A percentile compares a stretch with the other conserved stretches of the same genome.
Conservation (phyloP, 1,284 basidiomycete genomes). For the Kwoniella shivajii region DNA sequence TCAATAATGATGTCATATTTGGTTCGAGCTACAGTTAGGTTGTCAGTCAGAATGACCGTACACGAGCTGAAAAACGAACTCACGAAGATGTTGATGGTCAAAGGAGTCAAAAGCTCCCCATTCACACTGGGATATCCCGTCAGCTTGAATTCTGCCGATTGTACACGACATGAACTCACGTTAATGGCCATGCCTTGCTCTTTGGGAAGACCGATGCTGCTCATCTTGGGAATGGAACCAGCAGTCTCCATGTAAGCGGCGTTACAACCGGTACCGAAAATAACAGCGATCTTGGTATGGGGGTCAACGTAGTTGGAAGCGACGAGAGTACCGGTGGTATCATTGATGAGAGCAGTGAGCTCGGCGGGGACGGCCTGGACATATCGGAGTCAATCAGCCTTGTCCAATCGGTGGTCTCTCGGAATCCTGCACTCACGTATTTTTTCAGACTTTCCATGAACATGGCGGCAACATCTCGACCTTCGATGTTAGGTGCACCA, state of each 20-base stretch:
- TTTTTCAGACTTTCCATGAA: constrained; percentile 78
- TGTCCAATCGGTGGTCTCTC: neutral
- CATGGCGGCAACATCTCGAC: constrained; percentile 88
- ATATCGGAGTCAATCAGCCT: too few species aligned
- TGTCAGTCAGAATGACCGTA: constrained; percentile 10
- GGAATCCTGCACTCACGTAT: constrained; percentile 54
- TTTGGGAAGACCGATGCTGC: constrained; percentile 65
- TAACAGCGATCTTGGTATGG: constrained; percentile 86
- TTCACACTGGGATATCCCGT: constrained; percentile 47
- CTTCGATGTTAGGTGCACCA: constrained; percentile 88
- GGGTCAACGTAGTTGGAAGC: constrained; percentile 96
- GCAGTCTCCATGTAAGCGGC: constrained; percentile 96
- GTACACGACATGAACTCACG: constrained; percentile 55
- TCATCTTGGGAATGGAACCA: constrained; percentile 73
- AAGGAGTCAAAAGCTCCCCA: constrained; percentile 98
- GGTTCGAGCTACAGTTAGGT: constrained; percentile 63
- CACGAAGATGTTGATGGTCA: constrained; percentile 83
- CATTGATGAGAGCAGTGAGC: constrained; percentile 87
- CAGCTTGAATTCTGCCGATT: neutral
- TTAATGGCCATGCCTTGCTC: constrained; percentile 92
- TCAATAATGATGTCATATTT: constrained; percentile 94
- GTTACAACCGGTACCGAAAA: constrained; percentile 98
- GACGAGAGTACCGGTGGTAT: constrained; percentile 95
- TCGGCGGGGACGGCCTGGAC: constrained; percentile 64
- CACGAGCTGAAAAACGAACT: constrained; percentile 17